These are phyloP conservation scores for Populus alba DNA, from an alignment of 345 rosid genomes.

Conservation along the genomic window DNA sequence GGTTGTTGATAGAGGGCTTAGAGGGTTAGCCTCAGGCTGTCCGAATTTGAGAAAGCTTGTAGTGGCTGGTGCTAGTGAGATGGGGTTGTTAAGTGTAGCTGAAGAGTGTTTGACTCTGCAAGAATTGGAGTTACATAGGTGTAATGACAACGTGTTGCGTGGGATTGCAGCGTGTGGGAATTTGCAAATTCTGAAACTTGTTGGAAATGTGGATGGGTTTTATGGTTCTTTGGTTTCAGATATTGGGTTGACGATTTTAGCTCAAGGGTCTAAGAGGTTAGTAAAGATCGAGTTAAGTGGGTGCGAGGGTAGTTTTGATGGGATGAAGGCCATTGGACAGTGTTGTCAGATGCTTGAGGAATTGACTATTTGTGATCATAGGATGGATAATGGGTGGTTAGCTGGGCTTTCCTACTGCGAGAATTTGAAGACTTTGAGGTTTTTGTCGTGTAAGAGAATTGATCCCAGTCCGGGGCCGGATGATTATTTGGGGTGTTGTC, in stretches of 20 bases:
- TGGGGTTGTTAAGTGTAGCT: constrained; percentile 69
- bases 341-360: constrained; percentile 98
- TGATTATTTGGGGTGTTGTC: constrained; percentile 65
- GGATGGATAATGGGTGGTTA: constrained; percentile 94
- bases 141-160: constrained; percentile 40
- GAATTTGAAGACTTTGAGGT: constrained; percentile 80
- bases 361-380: constrained; percentile 68
- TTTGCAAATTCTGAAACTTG: constrained; percentile 77
- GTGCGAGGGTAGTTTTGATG: constrained; percentile 90
- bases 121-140: constrained; percentile 66
- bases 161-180: constrained; percentile 76
- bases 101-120: constrained; percentile 71
- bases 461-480: constrained; percentile 71
- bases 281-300: constrained; percentile 88
- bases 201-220: constrained; percentile 66
- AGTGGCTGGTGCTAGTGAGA: constrained; percentile 69
- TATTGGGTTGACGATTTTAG: constrained; percentile 83
- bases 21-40: constrained; percentile 18
- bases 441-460: constrained; percentile 67
- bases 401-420: constrained; percentile 75
- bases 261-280: constrained; percentile 84
- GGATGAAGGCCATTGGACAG: constrained; percentile 88
- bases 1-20: constrained; percentile 27
- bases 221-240: constrained; percentile 69
- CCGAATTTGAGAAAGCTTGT: constrained; percentile 68